These are phyloP conservation scores for Candida freyschussii DNA, from an alignment of 1,139 yeast genomes.

Conservation along the genomic window DNA sequence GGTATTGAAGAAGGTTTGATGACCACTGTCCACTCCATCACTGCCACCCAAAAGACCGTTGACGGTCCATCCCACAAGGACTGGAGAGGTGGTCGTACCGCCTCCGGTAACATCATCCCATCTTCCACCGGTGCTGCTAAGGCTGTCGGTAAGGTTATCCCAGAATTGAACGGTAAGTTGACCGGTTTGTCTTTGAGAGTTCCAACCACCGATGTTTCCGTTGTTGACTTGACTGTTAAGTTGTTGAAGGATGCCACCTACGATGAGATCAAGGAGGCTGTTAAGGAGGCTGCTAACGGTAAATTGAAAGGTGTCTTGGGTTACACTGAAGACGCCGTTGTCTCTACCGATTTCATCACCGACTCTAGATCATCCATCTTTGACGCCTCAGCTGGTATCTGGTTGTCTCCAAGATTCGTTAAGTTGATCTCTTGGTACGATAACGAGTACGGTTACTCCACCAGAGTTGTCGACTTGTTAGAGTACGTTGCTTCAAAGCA, in stretches of 20 bases:
- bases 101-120: constrained; percentile 86
- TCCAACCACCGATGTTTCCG: constrained; percentile 83
- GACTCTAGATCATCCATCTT: constrained; percentile 76
- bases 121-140: constrained; percentile 92
- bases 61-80: constrained; percentile 90
- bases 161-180: constrained; percentile 81
- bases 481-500: constrained; percentile 53
- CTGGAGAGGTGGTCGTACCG: constrained; percentile 95
- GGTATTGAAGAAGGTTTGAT: constrained; percentile 84
- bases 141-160: constrained; percentile 89
- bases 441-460: constrained; percentile 88
- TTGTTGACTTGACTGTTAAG: constrained; percentile 68
- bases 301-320: constrained; percentile 71
- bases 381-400: constrained; percentile 82
- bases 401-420: constrained; percentile 75
- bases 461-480: constrained; percentile 84
- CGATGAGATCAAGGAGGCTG: constrained; percentile 68
- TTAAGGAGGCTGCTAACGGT: constrained; percentile 69
- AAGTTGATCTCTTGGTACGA: constrained; percentile 89
- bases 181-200: constrained; percentile 89
- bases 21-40: constrained; percentile 89
- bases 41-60: constrained; percentile 88
- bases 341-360: constrained; percentile 78
- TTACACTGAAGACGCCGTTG: constrained; percentile 85
- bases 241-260: constrained; percentile 65